Conservation (phyloP, 805 yeast species). For the Yamadazyma laniorum region DNA sequence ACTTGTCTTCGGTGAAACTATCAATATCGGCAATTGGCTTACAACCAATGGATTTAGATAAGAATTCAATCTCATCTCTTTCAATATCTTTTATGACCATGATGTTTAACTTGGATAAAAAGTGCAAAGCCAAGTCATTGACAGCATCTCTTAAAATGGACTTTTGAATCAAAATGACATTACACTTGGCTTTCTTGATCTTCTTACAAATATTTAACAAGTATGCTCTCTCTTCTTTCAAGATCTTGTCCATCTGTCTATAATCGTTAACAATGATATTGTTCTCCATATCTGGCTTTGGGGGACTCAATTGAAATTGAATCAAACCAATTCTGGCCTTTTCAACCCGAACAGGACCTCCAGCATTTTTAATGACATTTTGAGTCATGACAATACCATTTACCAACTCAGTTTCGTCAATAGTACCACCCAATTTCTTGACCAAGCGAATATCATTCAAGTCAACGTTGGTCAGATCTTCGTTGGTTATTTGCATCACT, state of each 20-base stretch:
- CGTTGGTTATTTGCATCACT: slow-evolving; percentile 72
- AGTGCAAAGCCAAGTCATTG: slow-evolving; percentile 90
- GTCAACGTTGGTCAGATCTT: slow-evolving; percentile 67
- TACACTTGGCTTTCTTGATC: slow-evolving; percentile 95
- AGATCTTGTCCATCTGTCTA: slow-evolving; percentile 98
- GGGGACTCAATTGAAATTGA: slow-evolving; percentile 95
- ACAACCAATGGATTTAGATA: slow-evolving; percentile 82
- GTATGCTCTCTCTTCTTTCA: slow-evolving; percentile 97
- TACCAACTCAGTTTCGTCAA: slow-evolving; percentile 90
- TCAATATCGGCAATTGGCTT: slow-evolving; percentile 96
- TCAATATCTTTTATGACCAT: slow-evolving; percentile 94
- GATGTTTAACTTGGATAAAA: slow-evolving; percentile 87
- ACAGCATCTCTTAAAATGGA: slow-evolving; percentile 95
- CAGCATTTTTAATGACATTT: slow-evolving; percentile 82
- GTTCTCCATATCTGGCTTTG: slow-evolving; percentile 97
- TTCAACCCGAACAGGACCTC: slow-evolving; percentile 93
- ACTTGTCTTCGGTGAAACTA: slow-evolving; percentile 85
- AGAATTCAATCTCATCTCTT: slow-evolving; percentile 93
- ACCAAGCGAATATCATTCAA: slow-evolving; percentile 83
- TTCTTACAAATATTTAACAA: slow-evolving; percentile 91
- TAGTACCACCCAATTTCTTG: slow-evolving; percentile 96
- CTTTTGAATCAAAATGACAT: slow-evolving; percentile 84
- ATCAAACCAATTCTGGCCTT: slow-evolving; percentile 87
- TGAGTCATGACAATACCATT: slow-evolving; percentile 95
- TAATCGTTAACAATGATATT: slow-evolving; percentile 96